Base-by-base conservation (phyloP, 148 eudicot genomes). In the Silene uniflora region DNA sequence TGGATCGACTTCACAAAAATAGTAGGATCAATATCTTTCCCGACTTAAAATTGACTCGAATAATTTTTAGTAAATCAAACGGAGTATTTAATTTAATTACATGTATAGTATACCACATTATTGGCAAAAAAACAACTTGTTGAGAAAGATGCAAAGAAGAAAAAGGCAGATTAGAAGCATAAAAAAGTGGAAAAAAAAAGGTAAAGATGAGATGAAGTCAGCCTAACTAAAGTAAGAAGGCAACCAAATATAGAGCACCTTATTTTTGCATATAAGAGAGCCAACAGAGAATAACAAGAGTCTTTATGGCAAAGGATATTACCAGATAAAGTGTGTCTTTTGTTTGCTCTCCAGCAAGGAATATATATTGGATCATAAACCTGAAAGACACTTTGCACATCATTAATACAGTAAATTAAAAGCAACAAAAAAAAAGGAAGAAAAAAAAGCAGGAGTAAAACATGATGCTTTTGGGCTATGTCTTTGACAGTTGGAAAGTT, bases 241-340 rank as follows among this genome's bases (percentile, higher is more conserved):
- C 35, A 32, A 32, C 75, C 71, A 79, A 75, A 32, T 49, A 74
- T 14, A 74, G 69, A 29, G 70, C 71, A 21, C 71, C 39, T 19
- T 4, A 75, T 49, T 62, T 75, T 59, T 52, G 75, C 75, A 71
- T n/a, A 65, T 55, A 72, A 80, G 44, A 39, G 54, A 64, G 73
- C 56, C 47, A 54, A 63, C 79, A 75, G 17, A 52, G 56, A 75
- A 55, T 54, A 64, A 22, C 12, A 49, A 66, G 72, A 69, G 23
- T 39, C 22, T 22, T 74, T 25, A 18, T 56, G 59, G 68, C 44
- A 73, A 52, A 73, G 62, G 56, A 62, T 74, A 47, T 62, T 55
- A 23, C 23, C n/a, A 71, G 67, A 76, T 80, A 80, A 76, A 72
- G 79, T 58, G 27, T 55, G 58, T 75, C 69, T 75, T 75, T 54